Base-by-base conservation (phyloP, 2,329 filamentous ascomycete species). In the Akanthomyces lecanii region DNA sequence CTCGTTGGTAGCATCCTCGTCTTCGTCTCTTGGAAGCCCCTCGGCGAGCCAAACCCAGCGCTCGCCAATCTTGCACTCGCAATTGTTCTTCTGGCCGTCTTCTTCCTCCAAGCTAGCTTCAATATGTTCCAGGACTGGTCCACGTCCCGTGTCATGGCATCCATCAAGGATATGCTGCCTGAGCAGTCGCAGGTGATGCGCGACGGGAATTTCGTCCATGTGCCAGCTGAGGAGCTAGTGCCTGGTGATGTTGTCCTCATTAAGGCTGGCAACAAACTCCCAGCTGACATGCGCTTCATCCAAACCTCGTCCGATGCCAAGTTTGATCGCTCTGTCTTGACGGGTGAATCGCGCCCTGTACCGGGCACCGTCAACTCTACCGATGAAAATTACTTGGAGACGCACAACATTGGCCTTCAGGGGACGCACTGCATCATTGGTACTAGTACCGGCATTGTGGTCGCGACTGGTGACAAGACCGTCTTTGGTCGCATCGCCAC, bases 341-440 rank as follows among this genome's bases (percentile, higher is more conserved):
- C 67, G 77, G 87, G 87, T 58, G 87, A 90, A 78, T 88, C 89
- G 2, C 76, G 84, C 10, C 87, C 89, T 2, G 75, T 91, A 6
- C 75, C 82, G 4, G 89, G 83, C 2, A 83, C 85, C 0, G 80
- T 89, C 16, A 81, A 90, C n/a, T 84, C 81, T 0, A 88, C 86
- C 0, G 88, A 92, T 69, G 78, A 82, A 45, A 92, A 92, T 72
- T 91, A 90, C 69, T 84, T 93, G 36, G 90, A 93, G 71, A 92
- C 89, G 4, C 84, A 85, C 59, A 89, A 86, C 68, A 90, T 93
- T 60, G 89, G 89, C 25, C 80, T 93, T 11, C 89, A 92, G 71
- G 89, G 90, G n/a, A 92, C 90, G 0, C 89, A 92, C 69, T 92
- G 89, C 67, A 85, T 89, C 4, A 86, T 86, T 7, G 90, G 90